These are phyloP conservation scores for Geotrichum siamense DNA, from an alignment of 1,139 yeast species.

Conservation along the genomic window DNA sequence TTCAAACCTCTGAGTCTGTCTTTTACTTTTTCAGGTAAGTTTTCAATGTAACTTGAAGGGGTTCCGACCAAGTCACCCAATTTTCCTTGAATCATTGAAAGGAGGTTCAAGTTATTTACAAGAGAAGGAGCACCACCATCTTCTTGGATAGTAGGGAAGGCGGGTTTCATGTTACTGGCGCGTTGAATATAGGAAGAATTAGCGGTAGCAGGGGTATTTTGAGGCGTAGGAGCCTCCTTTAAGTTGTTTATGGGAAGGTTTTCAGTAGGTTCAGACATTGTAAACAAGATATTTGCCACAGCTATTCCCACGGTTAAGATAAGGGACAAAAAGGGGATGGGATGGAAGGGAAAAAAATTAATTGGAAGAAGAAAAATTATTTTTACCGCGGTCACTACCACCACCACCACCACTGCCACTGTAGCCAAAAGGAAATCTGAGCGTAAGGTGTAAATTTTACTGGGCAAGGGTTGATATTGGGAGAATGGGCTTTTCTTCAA, in stretches of 20 bases:
- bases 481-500: no score
- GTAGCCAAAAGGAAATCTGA: no score
- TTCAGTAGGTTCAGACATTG: conserved; percentile 65
- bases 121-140: conserved; percentile 32
- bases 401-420: no score
- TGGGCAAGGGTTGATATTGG: no score
- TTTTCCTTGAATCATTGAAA: conserved; percentile 86
- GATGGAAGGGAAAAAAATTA: neutral
- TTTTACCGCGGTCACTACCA: no score
- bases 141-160: conserved; percentile 72
- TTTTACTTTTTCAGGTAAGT: conserved; percentile 68
- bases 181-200: conserved; percentile 56
- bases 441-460: no score
- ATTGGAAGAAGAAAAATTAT: no score
- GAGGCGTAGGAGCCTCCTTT: conserved; percentile 97
- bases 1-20: conserved; percentile 76
- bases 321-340: neutral
- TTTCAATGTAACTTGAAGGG: conserved; percentile 77
- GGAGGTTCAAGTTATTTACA: conserved; percentile 66
- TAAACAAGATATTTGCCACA: no score
- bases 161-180: conserved; percentile 49
- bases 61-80: conserved; percentile 78
- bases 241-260: conserved; percentile 59
- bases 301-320: no score
- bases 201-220: conserved; percentile 92